Conservation (phyloP, 805 yeast species). For the Myxozyma geophila region DNA sequence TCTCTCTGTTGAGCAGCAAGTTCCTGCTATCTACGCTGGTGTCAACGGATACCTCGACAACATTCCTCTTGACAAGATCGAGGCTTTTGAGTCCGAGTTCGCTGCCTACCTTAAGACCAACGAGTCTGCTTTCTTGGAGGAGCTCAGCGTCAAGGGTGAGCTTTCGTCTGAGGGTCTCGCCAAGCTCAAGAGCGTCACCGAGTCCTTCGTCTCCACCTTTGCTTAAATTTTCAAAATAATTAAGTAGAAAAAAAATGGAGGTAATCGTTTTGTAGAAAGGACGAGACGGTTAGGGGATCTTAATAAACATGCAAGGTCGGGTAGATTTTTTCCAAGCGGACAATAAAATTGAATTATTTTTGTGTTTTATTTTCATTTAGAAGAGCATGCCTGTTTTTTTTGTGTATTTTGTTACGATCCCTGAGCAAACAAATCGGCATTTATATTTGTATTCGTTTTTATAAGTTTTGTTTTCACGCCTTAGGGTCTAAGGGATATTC, state of each 20-base stretch:
- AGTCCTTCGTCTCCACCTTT: slow-evolving; percentile 89
- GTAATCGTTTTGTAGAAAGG: slow-evolving; percentile 5
- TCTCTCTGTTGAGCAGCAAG: slow-evolving; percentile 98
- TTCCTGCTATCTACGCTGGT: slow-evolving; percentile 98
- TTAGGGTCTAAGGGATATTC: slow-evolving; percentile 11
- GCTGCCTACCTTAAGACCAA: slow-evolving; percentile 88
- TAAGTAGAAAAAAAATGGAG: slow-evolving; percentile 5
- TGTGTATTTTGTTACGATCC: background rate
- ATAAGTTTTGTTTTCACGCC: background rate
- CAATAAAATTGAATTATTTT: background rate
- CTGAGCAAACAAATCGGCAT: slow-evolving; percentile 12
- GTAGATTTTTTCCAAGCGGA: background rate
- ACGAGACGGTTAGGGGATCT: slow-evolving; percentile 6
- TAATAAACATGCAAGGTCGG: background rate
- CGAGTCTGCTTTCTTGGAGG: slow-evolving; percentile 79
- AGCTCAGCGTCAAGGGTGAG: slow-evolving; percentile 88
- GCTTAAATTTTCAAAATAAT: slow-evolving; percentile 30
- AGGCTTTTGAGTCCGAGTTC: slow-evolving; percentile 91
- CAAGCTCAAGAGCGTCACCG: slow-evolving; percentile 87
- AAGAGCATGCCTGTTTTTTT: background rate
- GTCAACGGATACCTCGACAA: slow-evolving; percentile 98
- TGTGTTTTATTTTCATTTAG: background rate
- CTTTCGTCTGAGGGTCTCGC: slow-evolving; percentile 85
- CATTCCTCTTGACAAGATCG: slow-evolving; percentile 82
- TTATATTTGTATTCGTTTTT: slow-evolving; percentile 5